Conservation (phyloP, 2,329 filamentous ascomycete species). For the Ophiostoma sp. region DNA sequence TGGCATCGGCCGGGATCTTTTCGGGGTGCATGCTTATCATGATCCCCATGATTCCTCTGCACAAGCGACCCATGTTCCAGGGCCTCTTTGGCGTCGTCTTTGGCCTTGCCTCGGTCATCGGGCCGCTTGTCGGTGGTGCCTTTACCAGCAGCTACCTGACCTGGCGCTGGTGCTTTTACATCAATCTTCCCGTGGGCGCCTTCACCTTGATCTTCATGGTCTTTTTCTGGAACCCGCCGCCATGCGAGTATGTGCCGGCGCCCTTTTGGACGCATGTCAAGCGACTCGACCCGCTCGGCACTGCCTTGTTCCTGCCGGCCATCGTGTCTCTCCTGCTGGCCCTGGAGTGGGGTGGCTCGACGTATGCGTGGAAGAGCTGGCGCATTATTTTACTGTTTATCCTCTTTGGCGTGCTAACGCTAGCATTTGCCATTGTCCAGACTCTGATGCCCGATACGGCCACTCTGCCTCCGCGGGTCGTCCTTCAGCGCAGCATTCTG, state of each 20-base stretch:
- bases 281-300: neutral
- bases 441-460: constrained; percentile 27
- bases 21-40: constrained; percentile 37
- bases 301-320: constrained; percentile 26
- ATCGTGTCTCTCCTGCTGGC: constrained; percentile 42
- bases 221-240: constrained; percentile 3
- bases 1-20: constrained; percentile 39
- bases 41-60: constrained; percentile 36
- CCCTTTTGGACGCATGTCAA: neutral
- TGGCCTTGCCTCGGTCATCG: constrained; percentile 35
- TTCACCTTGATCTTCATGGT: constrained; percentile 28
- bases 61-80: constrained; percentile 35
- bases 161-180: constrained; percentile 40
- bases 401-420: constrained; percentile 21
- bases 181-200: constrained; percentile 40
- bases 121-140: constrained; percentile 38
- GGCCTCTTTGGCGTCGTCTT: constrained; percentile 37
- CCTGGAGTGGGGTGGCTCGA: constrained; percentile 41
- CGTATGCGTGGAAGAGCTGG: constrained; percentile 33
- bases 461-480: constrained; percentile 38
- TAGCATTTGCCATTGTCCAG: neutral
- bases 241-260: neutral
- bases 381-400: constrained; percentile 35
- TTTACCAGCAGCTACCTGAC: constrained; percentile 35
- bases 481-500: constrained; percentile 31